Evolutionary conservation across 2,329 filamentous ascomycete species (phyloP).

Genomic region (Arthroderma sp.): DNA sequence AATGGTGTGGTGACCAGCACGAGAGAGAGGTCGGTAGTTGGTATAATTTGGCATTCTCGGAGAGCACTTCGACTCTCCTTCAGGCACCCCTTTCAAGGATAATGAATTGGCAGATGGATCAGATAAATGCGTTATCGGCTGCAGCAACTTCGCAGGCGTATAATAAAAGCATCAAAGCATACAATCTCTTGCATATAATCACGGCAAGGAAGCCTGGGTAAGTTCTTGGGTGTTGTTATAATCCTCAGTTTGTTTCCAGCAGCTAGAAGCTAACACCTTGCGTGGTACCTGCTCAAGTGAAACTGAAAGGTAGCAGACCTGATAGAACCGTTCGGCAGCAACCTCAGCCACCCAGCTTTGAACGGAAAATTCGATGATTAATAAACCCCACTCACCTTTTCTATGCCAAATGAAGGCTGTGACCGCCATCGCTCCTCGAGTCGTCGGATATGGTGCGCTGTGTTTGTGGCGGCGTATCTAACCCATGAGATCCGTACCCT

Average conservation of each 20-base stretch:
- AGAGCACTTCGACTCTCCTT: constrained; percentile 60
- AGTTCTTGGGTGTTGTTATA: neutral
- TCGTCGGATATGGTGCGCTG: no score
- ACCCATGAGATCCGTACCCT: no score
- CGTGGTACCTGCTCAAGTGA: no score
- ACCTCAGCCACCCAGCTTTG: no score
- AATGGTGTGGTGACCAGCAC: constrained; percentile 53
- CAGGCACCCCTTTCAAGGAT: constrained; percentile 59
- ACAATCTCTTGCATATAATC: constrained; percentile 43
- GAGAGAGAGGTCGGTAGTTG: constrained; percentile 60
- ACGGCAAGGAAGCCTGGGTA: constrained; percentile 26
- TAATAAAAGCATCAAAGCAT: constrained; percentile 54
- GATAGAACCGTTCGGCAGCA: no score
- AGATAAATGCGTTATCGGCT: constrained; percentile 50
- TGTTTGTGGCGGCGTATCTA: no score
- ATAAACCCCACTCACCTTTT: neutral
- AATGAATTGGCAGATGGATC: constrained; percentile 45
- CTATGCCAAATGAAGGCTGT: neutral
- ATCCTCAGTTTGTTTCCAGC: no score
- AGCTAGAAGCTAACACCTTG: no score
- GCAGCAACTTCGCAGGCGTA: constrained; percentile 57
- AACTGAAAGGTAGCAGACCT: no score
- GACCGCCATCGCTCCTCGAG: no score
- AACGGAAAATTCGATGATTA: neutral
- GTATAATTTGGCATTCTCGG: constrained; percentile 68